Conservation (phyloP, 805 yeast genomes). For the Metschnikowia chrysomelidarum region DNA sequence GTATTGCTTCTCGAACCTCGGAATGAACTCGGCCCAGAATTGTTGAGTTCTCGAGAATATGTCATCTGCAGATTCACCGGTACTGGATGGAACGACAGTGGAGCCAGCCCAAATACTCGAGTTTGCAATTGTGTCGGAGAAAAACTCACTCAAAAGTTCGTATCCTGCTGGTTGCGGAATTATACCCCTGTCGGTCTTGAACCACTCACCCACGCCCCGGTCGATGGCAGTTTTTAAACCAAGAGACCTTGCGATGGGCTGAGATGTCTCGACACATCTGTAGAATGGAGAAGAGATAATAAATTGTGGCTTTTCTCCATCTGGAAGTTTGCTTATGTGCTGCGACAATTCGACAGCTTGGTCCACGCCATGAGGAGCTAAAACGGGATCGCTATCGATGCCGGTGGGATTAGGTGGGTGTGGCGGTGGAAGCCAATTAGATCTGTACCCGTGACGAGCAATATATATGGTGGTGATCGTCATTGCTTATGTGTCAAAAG, state of each 20-base stretch:
- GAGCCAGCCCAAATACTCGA: slow-evolving; percentile 41
- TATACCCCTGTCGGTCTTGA: slow-evolving; percentile 60
- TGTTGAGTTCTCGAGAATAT: slow-evolving; percentile 57
- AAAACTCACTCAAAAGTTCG: slow-evolving; percentile 49
- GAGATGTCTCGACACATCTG: slow-evolving; percentile 80
- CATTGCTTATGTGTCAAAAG: slow-evolving; percentile 19
- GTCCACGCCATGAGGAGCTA: slow-evolving; percentile 83
- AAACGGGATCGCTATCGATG: slow-evolving; percentile 81
- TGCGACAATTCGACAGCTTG: slow-evolving; percentile 82
- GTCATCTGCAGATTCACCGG: slow-evolving; percentile 77
- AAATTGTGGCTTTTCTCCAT: slow-evolving; percentile 66
- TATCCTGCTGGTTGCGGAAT: slow-evolving; percentile 69
- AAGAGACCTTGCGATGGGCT: slow-evolving; percentile 62
- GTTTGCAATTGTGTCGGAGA: slow-evolving; percentile 37
- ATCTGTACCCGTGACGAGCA: slow-evolving; percentile 85
- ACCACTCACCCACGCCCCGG: slow-evolving; percentile 92
- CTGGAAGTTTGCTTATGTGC: slow-evolving; percentile 44
- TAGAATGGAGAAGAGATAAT: slow-evolving; percentile 84
- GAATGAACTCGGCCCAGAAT: slow-evolving; percentile 58
- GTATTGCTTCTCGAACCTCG: slow-evolving; percentile 50
- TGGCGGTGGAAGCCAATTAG: slow-evolving; percentile 78
- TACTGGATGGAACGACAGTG: slow-evolving; percentile 55
- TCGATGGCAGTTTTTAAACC: slow-evolving; percentile 65
- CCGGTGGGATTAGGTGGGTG: slow-evolving; percentile 85
- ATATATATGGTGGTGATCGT: slow-evolving; percentile 58